Percentiles rank a stretch among this genome's conserved stretches.
Evolutionary conservation across 495 filamentous ascomycete genomes (phyloP).

Genomic region (Sphaerosporella brunnea): DNA sequence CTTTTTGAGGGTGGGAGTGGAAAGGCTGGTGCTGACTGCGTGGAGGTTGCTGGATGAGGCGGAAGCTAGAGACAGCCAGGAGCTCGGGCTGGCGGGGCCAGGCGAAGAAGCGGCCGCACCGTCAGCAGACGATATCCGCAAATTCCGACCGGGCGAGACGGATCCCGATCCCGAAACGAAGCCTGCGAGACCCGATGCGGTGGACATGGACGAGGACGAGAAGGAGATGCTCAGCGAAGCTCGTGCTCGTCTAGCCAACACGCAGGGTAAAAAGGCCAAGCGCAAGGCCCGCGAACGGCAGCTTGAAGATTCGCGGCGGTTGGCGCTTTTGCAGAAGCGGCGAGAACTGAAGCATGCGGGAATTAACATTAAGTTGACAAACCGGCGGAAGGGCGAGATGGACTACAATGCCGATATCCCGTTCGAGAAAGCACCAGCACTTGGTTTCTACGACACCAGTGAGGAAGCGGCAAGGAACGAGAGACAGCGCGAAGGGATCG

Average conservation of each 20-base stretch:
- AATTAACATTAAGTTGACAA: slow-evolving; percentile 95
- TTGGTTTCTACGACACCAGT: slow-evolving; percentile 82
- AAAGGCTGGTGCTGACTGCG: slow-evolving; percentile 7
- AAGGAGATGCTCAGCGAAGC: slow-evolving; percentile 99
- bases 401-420: slow-evolving; percentile 98
- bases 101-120: slow-evolving; percentile 78
- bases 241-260: slow-evolving; percentile 86
- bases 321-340: slow-evolving; percentile 85
- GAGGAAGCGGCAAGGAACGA: slow-evolving; percentile 73
- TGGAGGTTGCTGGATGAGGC: slow-evolving; percentile 92
- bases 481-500: slow-evolving; percentile 69
- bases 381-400: slow-evolving; percentile 87
- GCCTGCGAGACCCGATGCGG: slow-evolving; percentile 89
- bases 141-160: slow-evolving; percentile 75
- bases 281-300: slow-evolving; percentile 90
- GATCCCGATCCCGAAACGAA: slow-evolving; percentile 94
- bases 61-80: slow-evolving; percentile 63
- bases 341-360: slow-evolving; percentile 92
- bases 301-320: slow-evolving; percentile 76
- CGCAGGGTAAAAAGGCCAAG: slow-evolving; percentile 97
- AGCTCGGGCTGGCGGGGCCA: slow-evolving; percentile 72
- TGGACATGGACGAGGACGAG: slow-evolving; percentile 96
- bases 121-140: slow-evolving; percentile 81
- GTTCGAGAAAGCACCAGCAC: slow-evolving; percentile 77
- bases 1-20: not conserved